Evolutionary conservation across 805 yeast genomes (phyloP).

Genomic region (Candida ficus): DNA sequence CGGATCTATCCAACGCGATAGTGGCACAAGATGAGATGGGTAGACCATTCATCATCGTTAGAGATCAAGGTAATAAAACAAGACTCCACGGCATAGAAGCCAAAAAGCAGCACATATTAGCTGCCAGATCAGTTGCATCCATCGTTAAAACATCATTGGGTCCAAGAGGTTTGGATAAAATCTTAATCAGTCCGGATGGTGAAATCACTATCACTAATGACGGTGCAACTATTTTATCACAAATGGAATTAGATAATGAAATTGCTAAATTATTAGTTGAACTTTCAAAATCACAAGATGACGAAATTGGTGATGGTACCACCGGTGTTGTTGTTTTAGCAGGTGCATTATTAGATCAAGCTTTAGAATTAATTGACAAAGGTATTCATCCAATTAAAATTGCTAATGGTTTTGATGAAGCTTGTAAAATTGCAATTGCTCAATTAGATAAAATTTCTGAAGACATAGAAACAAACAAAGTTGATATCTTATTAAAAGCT

Average conservation of each 20-base stretch:
- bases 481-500: constrained; percentile 68
- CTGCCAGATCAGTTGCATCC: constrained; percentile 91
- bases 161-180: constrained; percentile 98
- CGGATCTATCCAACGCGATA: constrained; percentile 96
- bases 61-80: constrained; percentile 67
- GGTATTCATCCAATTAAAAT: constrained; percentile 97
- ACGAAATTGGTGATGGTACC: constrained; percentile 61
- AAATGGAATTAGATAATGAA: constrained; percentile 94
- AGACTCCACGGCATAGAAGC: constrained; percentile 79
- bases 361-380: constrained; percentile 87
- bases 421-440: constrained; percentile 83
- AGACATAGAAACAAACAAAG: constrained; percentile 37
- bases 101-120: constrained; percentile 78
- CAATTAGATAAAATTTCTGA: constrained; percentile 76
- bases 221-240: constrained; percentile 94
- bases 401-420: constrained; percentile 96
- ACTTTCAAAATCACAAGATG: constrained; percentile 87
- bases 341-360: constrained; percentile 90
- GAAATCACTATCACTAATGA: constrained; percentile 98
- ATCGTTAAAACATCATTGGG: constrained; percentile 91
- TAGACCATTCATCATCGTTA: constrained; percentile 94
- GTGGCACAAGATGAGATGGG: constrained; percentile 99
- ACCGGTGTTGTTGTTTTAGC: constrained; percentile 98
- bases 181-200: constrained; percentile 91
- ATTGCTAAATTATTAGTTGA: constrained; percentile 95